Conservation (phyloP, 352 stramenopile species). For the Hyphochytrium catenoides region DNA sequence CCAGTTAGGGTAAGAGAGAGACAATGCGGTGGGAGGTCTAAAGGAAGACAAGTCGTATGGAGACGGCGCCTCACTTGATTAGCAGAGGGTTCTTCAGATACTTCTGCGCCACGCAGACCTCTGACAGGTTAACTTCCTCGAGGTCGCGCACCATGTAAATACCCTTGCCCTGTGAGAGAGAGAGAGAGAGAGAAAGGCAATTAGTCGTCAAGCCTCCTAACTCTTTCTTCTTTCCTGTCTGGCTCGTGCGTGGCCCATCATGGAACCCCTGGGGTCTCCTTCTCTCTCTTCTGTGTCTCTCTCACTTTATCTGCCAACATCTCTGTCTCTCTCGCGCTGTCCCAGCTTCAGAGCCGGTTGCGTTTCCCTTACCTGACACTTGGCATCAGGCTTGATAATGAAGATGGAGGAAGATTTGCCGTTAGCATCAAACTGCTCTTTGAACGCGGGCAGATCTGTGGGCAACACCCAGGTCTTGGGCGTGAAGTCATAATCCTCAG, state of each 20-base stretch:
- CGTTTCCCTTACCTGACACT: constrained; percentile 27
- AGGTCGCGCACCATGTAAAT: constrained; percentile 82
- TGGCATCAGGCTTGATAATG: constrained; percentile 83
- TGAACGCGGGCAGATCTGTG: constrained; percentile 73
- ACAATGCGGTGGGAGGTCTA: constrained; percentile 3
- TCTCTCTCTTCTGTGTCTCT: neutral
- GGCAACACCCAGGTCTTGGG: constrained; percentile 89
- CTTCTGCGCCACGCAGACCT: constrained; percentile 60
- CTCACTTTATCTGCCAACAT: constrained; percentile 1
- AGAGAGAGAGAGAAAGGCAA: neutral
- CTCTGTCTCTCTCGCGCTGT: neutral
- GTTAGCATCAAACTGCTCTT: constrained; percentile 61
- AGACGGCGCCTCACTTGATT: constrained; percentile 18
- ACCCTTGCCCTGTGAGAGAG: constrained; percentile 44
- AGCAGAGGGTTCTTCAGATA: constrained; percentile 46
- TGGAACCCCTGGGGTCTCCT: neutral
- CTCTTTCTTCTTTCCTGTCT: neutral
- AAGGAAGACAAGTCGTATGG: neutral
- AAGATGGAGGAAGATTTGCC: constrained; percentile 72
- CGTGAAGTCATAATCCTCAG: constrained; percentile 75
- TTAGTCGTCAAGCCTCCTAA: neutral
- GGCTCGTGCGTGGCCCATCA: constrained; percentile 2
- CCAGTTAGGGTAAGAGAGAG: too few species aligned
- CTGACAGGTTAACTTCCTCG: constrained; percentile 54
- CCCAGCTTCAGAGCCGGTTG: constrained; percentile 5